phyloP scores from a whole-genome alignment of 1,284 basidiomycete species.

The Caloboletus firmus region DNA sequence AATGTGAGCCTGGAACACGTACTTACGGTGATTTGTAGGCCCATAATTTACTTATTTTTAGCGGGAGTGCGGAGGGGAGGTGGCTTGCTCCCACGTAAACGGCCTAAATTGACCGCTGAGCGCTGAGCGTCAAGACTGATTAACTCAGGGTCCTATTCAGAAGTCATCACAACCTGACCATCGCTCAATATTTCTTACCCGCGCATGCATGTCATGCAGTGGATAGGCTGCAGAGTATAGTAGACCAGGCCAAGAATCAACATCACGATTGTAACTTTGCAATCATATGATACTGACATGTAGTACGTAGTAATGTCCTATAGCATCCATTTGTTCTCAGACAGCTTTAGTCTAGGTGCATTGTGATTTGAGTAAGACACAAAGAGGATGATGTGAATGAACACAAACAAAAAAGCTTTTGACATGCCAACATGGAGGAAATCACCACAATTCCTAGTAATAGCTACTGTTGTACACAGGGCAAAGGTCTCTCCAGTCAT shows the following conservation, averaged over 20 bases:
- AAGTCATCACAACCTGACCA: too few relatives aligned
- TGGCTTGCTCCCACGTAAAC: too few relatives aligned
- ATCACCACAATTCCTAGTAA: background rate
- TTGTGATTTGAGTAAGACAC: background rate
- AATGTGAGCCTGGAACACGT: too few relatives aligned
- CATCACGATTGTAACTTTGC: too few relatives aligned
- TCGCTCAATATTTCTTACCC: too few relatives aligned
- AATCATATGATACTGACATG: background rate
- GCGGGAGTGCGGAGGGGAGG: too few relatives aligned
- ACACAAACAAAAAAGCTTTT: background rate
- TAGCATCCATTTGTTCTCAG: background rate
- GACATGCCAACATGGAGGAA: background rate
- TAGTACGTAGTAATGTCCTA: background rate
- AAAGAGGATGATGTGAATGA: background rate
- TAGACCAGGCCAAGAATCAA: too few relatives aligned
- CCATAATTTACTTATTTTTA: background rate
- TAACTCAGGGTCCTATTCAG: too few relatives aligned
- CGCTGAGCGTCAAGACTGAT: too few relatives aligned
- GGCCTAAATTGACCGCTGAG: too few relatives aligned
- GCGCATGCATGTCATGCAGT: too few relatives aligned
- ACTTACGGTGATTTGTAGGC: background rate
- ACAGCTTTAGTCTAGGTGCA: background rate
- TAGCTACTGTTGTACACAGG: constrained; percentile 10
- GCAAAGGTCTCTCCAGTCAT: constrained; percentile 18
- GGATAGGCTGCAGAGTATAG: too few relatives aligned